phyloP scores from a whole-genome alignment of 768 basidiomycete species.

The Suillus paluster region DNA sequence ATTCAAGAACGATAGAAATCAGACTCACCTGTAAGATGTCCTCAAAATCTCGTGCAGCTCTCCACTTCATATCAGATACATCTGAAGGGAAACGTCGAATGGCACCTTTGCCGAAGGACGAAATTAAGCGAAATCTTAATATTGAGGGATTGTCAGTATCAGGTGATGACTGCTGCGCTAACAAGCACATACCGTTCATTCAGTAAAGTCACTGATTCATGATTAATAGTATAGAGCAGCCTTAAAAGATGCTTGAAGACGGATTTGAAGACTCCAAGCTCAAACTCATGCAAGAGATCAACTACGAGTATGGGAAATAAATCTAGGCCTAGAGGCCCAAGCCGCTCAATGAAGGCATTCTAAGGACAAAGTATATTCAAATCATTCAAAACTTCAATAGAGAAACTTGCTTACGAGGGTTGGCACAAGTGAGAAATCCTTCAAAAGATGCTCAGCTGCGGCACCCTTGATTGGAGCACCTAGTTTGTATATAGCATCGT shows the following conservation, averaged over 20 bases:
- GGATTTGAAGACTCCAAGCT: constrained; percentile 43
- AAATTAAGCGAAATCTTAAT: constrained; percentile 16
- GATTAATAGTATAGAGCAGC: constrained; percentile 27
- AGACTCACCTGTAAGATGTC: constrained; percentile 17
- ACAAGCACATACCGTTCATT: constrained; percentile 25
- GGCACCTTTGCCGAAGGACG: constrained; percentile 25
- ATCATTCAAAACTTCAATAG: neutral
- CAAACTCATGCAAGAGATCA: constrained; percentile 47
- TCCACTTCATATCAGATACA: constrained; percentile 41
- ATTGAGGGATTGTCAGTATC: neutral
- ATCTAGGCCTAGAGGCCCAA: constrained; percentile 25
- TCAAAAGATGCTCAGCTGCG: constrained; percentile 8
- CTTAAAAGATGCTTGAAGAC: constrained; percentile 41
- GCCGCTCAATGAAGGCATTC: constrained; percentile 38
- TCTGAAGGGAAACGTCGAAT: constrained; percentile 43
- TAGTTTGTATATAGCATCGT: constrained; percentile 11
- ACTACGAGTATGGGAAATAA: constrained; percentile 32
- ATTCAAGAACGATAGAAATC: neutral
- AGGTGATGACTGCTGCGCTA: neutral
- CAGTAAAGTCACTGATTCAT: constrained; percentile 19
- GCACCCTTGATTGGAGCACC: constrained; percentile 12
- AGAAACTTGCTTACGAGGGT: constrained; percentile 14
- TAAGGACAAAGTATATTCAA: constrained; percentile 8
- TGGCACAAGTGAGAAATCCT: constrained; percentile 14
- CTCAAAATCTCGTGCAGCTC: constrained; percentile 19